Conservation (phyloP, 768 basidiomycete species). For the Leccinum arenicola region DNA sequence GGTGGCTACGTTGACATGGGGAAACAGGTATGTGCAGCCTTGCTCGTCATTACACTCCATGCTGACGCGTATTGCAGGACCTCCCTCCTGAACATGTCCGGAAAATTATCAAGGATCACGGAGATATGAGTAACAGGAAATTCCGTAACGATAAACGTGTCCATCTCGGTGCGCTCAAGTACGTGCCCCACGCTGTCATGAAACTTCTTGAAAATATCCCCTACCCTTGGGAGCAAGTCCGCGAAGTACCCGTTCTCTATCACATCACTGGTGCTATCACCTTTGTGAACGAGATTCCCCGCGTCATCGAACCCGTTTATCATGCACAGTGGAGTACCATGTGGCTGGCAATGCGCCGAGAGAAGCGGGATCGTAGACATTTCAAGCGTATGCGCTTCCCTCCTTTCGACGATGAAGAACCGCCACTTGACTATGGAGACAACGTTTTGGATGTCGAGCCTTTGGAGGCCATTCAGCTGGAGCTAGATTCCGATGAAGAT, state of each 20-base stretch:
- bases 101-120: slow-evolving; percentile 99
- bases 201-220: slow-evolving; percentile 99
- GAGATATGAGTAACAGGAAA: slow-evolving; percentile 99
- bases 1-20: slow-evolving; percentile 91
- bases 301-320: slow-evolving; percentile 95
- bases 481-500: slow-evolving; percentile 92
- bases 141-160: slow-evolving; percentile 99
- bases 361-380: slow-evolving; percentile 97
- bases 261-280: slow-evolving; percentile 99
- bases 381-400: slow-evolving; percentile 99
- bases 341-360: slow-evolving; percentile 99
- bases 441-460: slow-evolving; percentile 98
- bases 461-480: slow-evolving; percentile 95
- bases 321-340: slow-evolving; percentile 99
- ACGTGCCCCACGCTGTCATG: slow-evolving; percentile 99
- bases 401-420: slow-evolving; percentile 99
- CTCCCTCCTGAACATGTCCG: slow-evolving; percentile 96
- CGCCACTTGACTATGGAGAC: slow-evolving; percentile 98
- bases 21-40: slow-evolving; percentile 66
- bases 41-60: background rate
- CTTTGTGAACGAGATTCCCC: slow-evolving; percentile 97
- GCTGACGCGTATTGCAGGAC: slow-evolving; percentile 50
- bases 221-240: slow-evolving; percentile 98
- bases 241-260: slow-evolving; percentile 97
- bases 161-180: slow-evolving; percentile 96